These are phyloP conservation scores for Boletus coccyginus DNA, from an alignment of 768 basidiomycete species.

Conservation along the genomic window DNA sequence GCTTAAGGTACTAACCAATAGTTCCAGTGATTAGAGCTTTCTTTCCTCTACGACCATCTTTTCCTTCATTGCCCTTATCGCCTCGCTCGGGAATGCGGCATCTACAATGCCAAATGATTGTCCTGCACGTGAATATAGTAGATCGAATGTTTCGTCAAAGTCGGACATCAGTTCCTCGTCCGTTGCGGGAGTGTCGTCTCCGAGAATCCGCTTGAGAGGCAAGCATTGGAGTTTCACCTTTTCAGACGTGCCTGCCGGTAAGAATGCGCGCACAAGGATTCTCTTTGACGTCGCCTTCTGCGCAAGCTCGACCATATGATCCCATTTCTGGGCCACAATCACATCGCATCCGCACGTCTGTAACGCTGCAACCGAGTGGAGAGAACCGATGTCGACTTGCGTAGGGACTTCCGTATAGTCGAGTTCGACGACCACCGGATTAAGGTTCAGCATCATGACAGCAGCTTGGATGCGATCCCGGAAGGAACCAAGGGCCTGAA, in stretches of 20 bases:
- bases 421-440: conserved; percentile 24
- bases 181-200: not conserved
- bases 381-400: conserved; percentile 16
- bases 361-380: conserved; percentile 3
- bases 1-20: not conserved
- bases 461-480: conserved; percentile 17
- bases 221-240: conserved; percentile 27
- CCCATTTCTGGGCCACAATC: conserved; percentile 23
- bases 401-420: conserved; percentile 24
- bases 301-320: conserved; percentile 27
- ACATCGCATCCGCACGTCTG: conserved; percentile 24
- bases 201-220: conserved; percentile 19
- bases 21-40: not conserved
- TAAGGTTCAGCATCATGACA: not conserved
- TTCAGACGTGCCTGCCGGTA: conserved; percentile 22
- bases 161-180: conserved; percentile 19
- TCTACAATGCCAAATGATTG: conserved; percentile 20
- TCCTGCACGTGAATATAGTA: conserved; percentile 25
- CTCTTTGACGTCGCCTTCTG: conserved; percentile 18
- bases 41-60: conserved; percentile 1
- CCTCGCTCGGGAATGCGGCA: conserved; percentile 20
- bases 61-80: conserved; percentile 12
- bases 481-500: conserved; percentile 15
- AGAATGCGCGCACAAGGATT: conserved; percentile 28
- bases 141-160: conserved; percentile 21